A percentile compares a stretch with the other conserved stretches of the same genome.
Evolutionary conservation across 2,329 filamentous ascomycete genomes (phyloP).

Genomic region (Fonsecaea monophora): DNA sequence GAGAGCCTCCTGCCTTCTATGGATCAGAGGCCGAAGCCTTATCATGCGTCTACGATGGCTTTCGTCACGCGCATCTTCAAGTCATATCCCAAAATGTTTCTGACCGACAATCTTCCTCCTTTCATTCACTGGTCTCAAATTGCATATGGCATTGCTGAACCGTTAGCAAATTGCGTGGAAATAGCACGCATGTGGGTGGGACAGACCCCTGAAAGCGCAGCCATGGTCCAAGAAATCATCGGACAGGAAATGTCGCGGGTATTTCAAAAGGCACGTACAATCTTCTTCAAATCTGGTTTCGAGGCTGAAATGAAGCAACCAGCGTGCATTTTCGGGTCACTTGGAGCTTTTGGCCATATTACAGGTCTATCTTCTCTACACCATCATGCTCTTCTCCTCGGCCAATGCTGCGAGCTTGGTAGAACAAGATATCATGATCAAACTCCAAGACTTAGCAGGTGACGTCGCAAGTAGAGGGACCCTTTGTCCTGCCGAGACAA

Average conservation of each 20-base stretch:
- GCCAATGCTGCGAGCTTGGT: conserved; percentile 43
- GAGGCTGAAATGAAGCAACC: conserved; percentile 15
- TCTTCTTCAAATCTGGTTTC: not conserved
- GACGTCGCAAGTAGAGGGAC: conserved; percentile 51
- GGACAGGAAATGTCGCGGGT: conserved; percentile 55
- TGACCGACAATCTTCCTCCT: conserved; percentile 52
- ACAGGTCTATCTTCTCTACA: conserved; percentile 63
- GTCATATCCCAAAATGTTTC: conserved; percentile 51
- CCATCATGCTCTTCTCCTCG: conserved; percentile 57
- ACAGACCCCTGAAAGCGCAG: conserved; percentile 46
- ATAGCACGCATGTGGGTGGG: conserved; percentile 51
- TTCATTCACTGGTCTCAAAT: conserved; percentile 55
- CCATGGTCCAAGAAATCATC: conserved; percentile 45
- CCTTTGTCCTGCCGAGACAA: conserved; percentile 52
- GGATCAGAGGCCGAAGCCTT: conserved; percentile 53
- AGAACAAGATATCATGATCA: conserved; percentile 56
- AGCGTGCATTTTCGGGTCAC: conserved; percentile 40
- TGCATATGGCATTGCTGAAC: conserved; percentile 38
- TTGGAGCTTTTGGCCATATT: conserved; percentile 53
- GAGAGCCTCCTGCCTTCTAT: conserved; percentile 56
- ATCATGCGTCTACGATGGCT: conserved; percentile 47
- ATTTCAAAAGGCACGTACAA: conserved; percentile 35
- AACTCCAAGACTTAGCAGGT: conserved; percentile 60
- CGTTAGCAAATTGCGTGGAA: conserved; percentile 53
- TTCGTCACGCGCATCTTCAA: conserved; percentile 55